Evolutionary conservation across 768 basidiomycete genomes (phyloP).

Genomic region (Tulasnella sp.): DNA sequence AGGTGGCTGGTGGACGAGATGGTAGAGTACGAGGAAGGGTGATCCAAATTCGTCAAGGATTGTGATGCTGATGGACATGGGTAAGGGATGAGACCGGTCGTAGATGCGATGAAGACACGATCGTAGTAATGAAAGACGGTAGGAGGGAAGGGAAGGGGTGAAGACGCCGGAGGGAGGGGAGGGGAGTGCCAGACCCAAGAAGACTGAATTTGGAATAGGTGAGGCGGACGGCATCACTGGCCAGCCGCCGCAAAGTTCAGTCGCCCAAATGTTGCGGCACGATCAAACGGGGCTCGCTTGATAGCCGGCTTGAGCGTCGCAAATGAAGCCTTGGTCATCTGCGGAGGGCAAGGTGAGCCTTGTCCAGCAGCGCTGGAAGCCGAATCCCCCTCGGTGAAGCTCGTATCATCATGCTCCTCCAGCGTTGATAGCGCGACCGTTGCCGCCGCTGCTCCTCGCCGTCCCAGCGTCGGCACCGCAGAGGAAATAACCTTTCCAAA

Average conservation of each 20-base stretch:
- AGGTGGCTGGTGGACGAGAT: background rate
- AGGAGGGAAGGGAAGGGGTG: background rate
- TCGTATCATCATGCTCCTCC: constrained; percentile 52
- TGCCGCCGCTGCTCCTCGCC: constrained; percentile 38
- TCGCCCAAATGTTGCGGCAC: constrained; percentile 1
- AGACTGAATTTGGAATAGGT: too few species aligned
- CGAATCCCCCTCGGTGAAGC: constrained; percentile 41
- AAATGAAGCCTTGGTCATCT: constrained; percentile 21
- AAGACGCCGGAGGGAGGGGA: background rate
- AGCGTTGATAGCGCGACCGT: constrained; percentile 44
- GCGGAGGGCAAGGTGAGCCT: constrained; percentile 81
- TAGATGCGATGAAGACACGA: background rate
- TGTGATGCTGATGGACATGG: background rate
- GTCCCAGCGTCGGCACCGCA: constrained; percentile 55
- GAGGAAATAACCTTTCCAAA: constrained; percentile 33
- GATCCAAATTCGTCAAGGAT: background rate
- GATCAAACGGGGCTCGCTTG: constrained; percentile 3
- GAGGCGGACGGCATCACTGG: background rate
- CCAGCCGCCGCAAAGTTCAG: background rate
- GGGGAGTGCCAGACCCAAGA: too few species aligned
- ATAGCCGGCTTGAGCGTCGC: background rate
- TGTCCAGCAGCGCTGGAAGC: constrained; percentile 49
- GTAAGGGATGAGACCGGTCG: background rate
- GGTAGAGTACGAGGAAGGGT: background rate
- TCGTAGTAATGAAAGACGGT: background rate